Conservation (phyloP, 108 stramenopile genomes). For the Conticribra weissflogii region DNA sequence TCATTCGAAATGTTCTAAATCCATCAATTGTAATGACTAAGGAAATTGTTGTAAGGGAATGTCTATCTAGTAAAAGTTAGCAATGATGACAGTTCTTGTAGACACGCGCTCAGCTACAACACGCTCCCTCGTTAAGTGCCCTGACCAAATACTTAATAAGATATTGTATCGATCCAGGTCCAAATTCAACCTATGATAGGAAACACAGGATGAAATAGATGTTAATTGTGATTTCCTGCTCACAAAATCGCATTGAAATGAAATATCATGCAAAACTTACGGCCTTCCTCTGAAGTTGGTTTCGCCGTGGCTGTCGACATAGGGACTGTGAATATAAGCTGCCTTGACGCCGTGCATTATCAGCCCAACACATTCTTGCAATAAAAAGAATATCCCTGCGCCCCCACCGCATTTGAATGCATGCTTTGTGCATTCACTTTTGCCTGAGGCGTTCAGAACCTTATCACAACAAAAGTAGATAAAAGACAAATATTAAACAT, state of each 20-base stretch:
- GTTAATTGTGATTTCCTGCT: not conserved
- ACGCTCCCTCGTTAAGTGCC: not conserved
- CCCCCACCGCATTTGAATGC: slow-evolving; percentile 89
- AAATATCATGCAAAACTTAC: slow-evolving; percentile 63
- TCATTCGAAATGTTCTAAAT: no score
- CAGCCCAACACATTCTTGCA: slow-evolving; percentile 91
- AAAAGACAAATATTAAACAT: no score
- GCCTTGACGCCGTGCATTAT: slow-evolving; percentile 87
- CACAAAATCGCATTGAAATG: slow-evolving; percentile 61
- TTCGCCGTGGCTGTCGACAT: slow-evolving; percentile 95
- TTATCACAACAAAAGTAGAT: no score
- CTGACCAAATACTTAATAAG: not conserved
- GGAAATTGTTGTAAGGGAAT: no score
- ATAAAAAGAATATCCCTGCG: slow-evolving; percentile 89
- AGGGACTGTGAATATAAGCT: slow-evolving; percentile 91
- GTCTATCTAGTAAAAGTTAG: not conserved
- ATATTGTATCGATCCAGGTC: not conserved
- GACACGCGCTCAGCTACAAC: not conserved
- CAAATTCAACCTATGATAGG: not conserved
- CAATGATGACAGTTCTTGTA: not conserved
- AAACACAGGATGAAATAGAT: not conserved
- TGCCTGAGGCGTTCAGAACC: slow-evolving; percentile 84
- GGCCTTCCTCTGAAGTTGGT: slow-evolving; percentile 88
- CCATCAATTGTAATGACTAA: no score
- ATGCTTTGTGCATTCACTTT: slow-evolving; percentile 90